phyloP scores from a whole-genome alignment of 768 basidiomycete genomes.

The Tylopilus felleus region DNA sequence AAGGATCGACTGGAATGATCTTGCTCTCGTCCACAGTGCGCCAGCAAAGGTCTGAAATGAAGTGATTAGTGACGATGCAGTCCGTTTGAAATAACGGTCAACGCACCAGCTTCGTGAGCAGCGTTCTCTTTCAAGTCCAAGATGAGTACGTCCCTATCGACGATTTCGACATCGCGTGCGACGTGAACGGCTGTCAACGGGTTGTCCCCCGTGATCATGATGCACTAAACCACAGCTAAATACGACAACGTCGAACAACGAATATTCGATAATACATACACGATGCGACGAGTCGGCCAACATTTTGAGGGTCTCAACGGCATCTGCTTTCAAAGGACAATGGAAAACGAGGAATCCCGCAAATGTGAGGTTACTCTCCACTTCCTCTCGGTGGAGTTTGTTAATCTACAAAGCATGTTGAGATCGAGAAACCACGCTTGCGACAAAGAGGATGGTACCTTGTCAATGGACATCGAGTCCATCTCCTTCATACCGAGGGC shows the following conservation, averaged over 20 bases:
- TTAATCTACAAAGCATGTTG: slow-evolving; percentile 59
- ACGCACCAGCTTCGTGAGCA: slow-evolving; percentile 60
- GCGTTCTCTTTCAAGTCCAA: slow-evolving; percentile 86
- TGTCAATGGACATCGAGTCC: slow-evolving; percentile 64
- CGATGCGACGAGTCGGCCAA: slow-evolving; percentile 94
- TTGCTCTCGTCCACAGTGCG: slow-evolving; percentile 90
- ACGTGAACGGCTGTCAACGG: slow-evolving; percentile 96
- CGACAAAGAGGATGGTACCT: slow-evolving; percentile 44
- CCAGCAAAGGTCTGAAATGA: slow-evolving; percentile 75
- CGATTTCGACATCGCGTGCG: slow-evolving; percentile 93
- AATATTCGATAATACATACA: slow-evolving; percentile 54
- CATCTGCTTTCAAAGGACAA: slow-evolving; percentile 93
- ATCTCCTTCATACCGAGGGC: slow-evolving; percentile 88
- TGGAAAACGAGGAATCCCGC: slow-evolving; percentile 99
- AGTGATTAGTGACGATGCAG: neutral
- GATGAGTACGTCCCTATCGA: slow-evolving; percentile 92
- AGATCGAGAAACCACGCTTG: neutral
- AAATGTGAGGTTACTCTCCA: slow-evolving; percentile 77
- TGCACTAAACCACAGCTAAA: slow-evolving; percentile 54
- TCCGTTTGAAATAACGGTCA: neutral
- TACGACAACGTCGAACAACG: neutral
- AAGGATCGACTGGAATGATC: slow-evolving; percentile 81
- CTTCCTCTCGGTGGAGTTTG: slow-evolving; percentile 74
- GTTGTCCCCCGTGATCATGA: slow-evolving; percentile 99
- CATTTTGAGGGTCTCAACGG: slow-evolving; percentile 88